Percentiles rank a stretch among this genome's conserved stretches.
phyloP scores from a whole-genome alignment of 352 stramenopile species.

The Phytopythium aichiense region DNA sequence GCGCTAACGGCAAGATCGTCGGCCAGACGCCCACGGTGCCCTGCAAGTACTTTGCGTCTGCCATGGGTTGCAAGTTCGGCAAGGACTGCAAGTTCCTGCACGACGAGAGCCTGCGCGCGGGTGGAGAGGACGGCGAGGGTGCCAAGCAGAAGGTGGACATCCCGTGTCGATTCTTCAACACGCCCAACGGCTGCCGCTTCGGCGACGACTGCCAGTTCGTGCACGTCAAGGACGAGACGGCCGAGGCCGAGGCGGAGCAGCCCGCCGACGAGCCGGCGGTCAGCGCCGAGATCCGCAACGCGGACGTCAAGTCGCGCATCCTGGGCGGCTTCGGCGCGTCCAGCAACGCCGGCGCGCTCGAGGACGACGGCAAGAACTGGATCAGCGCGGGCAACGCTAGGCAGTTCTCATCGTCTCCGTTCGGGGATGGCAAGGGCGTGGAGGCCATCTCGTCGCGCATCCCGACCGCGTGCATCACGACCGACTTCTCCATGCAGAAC shows the following conservation, averaged over 20 bases:
- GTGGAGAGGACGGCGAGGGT: slow-evolving; percentile 13
- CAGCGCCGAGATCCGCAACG: slow-evolving; percentile 57
- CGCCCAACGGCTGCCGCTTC: slow-evolving; percentile 64
- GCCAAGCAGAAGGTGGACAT: slow-evolving; percentile 62
- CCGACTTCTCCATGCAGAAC: slow-evolving; percentile 90
- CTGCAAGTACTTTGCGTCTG: slow-evolving; percentile 78
- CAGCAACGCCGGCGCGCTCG: slow-evolving; percentile 66
- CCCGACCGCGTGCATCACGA: slow-evolving; percentile 78
- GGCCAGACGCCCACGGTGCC: slow-evolving; percentile 43
- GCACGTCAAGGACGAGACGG: slow-evolving; percentile 45
- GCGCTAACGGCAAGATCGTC: slow-evolving; percentile 64
- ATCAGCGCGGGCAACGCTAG: slow-evolving; percentile 61
- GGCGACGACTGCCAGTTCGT: slow-evolving; percentile 70
- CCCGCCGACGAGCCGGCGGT: slow-evolving; percentile 32
- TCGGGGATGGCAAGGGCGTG: slow-evolving; percentile 63
- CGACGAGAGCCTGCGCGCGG: slow-evolving; percentile 30
- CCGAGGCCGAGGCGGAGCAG: slow-evolving; percentile 17
- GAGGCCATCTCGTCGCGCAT: slow-evolving; percentile 54
- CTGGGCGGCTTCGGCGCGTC: slow-evolving; percentile 76
- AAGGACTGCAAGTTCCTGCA: slow-evolving; percentile 80
- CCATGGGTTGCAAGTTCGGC: slow-evolving; percentile 81
- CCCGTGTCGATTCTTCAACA: slow-evolving; percentile 75
- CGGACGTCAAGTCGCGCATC: slow-evolving; percentile 85
- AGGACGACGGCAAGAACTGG: slow-evolving; percentile 89
- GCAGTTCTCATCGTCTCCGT: slow-evolving; percentile 68